Evolutionary conservation across 495 filamentous ascomycete genomes (phyloP).

Genomic region (Tuber melanosporum): DNA sequence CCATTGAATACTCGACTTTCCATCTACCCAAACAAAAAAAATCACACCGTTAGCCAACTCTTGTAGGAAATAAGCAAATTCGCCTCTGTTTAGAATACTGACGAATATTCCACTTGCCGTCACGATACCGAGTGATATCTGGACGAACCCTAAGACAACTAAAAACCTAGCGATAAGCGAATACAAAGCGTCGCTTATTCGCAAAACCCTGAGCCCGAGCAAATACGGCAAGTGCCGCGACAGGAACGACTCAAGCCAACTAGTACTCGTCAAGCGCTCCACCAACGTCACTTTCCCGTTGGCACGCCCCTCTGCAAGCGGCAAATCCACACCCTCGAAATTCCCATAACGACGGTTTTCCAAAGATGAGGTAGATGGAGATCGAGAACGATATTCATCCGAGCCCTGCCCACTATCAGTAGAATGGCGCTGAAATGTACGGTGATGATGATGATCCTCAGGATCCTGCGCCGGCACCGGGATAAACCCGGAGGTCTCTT

Average conservation of each 20-base stretch:
- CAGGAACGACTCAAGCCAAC: conserved; percentile 48
- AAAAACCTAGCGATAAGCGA: conserved; percentile 56
- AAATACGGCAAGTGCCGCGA: conserved; percentile 49
- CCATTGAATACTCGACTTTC: conserved; percentile 67
- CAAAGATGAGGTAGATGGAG: conserved; percentile 57
- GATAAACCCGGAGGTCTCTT: conserved; percentile 54
- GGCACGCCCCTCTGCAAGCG: conserved; percentile 49
- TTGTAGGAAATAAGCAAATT: not conserved
- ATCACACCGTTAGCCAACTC: conserved; percentile 17
- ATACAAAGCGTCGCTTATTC: conserved; percentile 55
- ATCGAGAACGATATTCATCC: conserved; percentile 60
- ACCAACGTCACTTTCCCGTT: conserved; percentile 46
- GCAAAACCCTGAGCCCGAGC: conserved; percentile 56
- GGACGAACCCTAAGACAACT: conserved; percentile 59
- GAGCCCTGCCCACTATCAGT: conserved; percentile 87
- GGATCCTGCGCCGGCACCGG: conserved; percentile 60
- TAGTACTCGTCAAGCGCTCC: conserved; percentile 40
- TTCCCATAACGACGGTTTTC: conserved; percentile 50
- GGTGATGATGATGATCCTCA: conserved; percentile 37
- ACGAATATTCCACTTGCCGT: conserved; percentile 67
- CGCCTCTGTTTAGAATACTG: conserved; percentile 41
- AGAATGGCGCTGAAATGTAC: conserved; percentile 53
- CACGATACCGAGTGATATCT: conserved; percentile 58
- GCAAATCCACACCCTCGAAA: conserved; percentile 50
- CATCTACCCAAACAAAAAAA: conserved; percentile 45